A percentile compares a stretch with the other conserved stretches of the same genome.
Evolutionary conservation across 2,329 filamentous ascomycete genomes (phyloP).

Genomic region (Graphiopsis chlorocephala): DNA sequence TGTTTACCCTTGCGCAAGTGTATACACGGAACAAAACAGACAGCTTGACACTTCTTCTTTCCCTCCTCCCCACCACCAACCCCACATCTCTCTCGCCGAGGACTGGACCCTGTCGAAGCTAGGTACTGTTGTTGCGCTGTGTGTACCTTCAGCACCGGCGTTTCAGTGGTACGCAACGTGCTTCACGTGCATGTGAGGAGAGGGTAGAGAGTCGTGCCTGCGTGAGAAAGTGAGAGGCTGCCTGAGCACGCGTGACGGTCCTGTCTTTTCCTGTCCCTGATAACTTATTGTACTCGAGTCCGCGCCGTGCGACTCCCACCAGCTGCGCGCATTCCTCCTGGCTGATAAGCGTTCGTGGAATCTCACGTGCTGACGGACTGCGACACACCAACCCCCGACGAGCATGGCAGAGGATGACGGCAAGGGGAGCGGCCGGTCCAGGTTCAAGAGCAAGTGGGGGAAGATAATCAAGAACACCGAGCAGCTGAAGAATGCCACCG

Average conservation of each 20-base stretch:
- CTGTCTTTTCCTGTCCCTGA: background rate
- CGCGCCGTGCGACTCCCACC: background rate
- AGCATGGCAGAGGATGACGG: constrained; percentile 24
- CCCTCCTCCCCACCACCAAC: background rate
- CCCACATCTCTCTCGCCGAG: background rate
- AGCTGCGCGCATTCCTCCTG: background rate
- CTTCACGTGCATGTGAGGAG: constrained; percentile 1
- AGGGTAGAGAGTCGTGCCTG: background rate
- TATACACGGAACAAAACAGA: background rate
- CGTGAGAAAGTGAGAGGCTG: background rate
- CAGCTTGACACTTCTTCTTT: background rate
- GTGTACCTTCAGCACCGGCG: background rate
- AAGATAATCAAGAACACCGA: constrained; percentile 29
- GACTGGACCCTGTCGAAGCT: background rate
- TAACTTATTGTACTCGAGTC: background rate
- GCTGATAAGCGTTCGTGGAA: constrained; percentile 2
- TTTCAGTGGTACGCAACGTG: constrained; percentile 6
- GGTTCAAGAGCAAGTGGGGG: constrained; percentile 34
- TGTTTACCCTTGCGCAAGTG: background rate
- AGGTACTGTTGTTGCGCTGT: background rate
- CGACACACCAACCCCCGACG: background rate
- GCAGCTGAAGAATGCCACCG: background rate
- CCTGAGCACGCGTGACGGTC: background rate
- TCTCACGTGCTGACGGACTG: constrained; percentile 7
- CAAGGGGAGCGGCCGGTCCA: constrained; percentile 22